Base-by-base conservation (phyloP, 257 asterid species). In the Jacaranda mimosifolia region DNA sequence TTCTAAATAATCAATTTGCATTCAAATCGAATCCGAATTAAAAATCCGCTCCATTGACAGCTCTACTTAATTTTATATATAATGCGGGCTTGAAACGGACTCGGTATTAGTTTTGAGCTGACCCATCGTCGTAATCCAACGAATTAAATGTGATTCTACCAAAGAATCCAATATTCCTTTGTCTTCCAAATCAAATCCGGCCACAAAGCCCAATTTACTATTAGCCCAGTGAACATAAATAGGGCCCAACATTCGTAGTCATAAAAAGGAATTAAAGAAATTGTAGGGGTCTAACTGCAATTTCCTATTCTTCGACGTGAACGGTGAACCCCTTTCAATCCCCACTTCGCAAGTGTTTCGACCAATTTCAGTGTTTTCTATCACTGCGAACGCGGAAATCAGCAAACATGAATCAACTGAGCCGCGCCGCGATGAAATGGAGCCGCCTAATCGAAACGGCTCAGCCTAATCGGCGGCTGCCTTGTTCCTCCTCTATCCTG, bases 391-490 rank as follows among this genome's bases (percentile, higher is more conserved):
- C 6, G 46, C 9, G 19, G 57, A 35, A 39, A 38, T 49, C 68
- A 32, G 79, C 83, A 3, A 81, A 53, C 57, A 91, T 88, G 95
- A 84, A 63, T 76, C 78, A 77, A 32, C 46, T 91, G 59, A 69
- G 75, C 67, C 86, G 87, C 79, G 81, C 76, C 40, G 77, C 89
- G 32, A 55, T 74, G 77, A 85, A 80, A 73, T 85, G 81, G 52
- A 76, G 80, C 81, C 82, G 87, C 63, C 32, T 77, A 57, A 76
- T 84, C 53, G 68, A 38, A 42, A 38, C 52, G 36, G 82, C 78
- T 49, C 76, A n/a, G 46, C 76, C 63, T 6, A 68, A 56, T 73
- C 75, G 70, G 39, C 70, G 72, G 46, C 49, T 63, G 38, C 32
- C 84, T 17, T 52, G 80, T 42, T 40, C 76, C 19, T 21, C 68